phyloP scores from a whole-genome alignment of 108 stramenopile species.

The Skeletonema costatum region DNA sequence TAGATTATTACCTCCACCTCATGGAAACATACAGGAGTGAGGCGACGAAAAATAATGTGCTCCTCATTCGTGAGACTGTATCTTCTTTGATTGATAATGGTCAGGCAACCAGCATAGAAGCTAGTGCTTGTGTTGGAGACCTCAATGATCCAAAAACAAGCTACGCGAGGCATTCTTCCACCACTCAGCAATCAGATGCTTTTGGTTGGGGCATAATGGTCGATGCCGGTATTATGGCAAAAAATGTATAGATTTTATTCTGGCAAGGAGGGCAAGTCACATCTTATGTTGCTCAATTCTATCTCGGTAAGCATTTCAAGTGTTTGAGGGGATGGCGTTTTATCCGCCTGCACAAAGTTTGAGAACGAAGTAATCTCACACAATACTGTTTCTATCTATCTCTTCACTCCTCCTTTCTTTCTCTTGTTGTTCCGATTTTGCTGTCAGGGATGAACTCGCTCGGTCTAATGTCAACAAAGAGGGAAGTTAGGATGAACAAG shows the following conservation, averaged over 20 bases:
- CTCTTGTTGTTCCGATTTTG: too few species aligned
- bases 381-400: too few species aligned
- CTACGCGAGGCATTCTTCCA: background rate
- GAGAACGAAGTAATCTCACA: too few species aligned
- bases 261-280: too few species aligned
- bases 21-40: background rate
- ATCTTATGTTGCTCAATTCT: too few species aligned
- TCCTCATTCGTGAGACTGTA: conserved; percentile 24
- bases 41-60: background rate
- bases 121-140: background rate
- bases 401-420: too few species aligned
- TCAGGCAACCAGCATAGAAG: background rate
- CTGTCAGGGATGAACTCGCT: background rate
- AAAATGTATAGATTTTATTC: background rate
- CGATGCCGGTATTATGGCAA: background rate
- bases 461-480: background rate
- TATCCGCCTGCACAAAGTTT: background rate
- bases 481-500: background rate
- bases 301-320: too few species aligned
- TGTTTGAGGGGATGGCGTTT: background rate
- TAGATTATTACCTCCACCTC: conserved; percentile 25
- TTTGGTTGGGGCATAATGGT: conserved; percentile 10
- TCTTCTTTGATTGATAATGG: conserved; percentile 14
- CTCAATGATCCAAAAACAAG: background rate
- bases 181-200: conserved; percentile 2